phyloP scores from a whole-genome alignment of 495 filamentous ascomycete genomes.

The Acidiella bohemica region DNA sequence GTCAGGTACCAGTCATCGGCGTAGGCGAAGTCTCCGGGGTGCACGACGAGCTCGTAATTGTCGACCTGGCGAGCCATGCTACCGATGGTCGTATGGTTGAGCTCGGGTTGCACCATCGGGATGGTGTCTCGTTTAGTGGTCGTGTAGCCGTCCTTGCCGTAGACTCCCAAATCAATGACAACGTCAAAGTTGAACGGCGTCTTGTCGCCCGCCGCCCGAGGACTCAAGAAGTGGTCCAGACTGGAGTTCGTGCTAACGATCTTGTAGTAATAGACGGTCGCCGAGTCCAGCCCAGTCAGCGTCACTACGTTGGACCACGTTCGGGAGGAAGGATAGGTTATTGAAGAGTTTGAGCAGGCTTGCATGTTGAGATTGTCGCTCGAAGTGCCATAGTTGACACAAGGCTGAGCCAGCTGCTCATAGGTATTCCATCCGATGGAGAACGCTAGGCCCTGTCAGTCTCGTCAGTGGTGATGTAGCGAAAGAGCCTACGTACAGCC shows the following conservation, averaged over 20 bases:
- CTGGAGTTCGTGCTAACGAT: slow-evolving; percentile 44
- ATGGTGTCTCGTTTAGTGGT: slow-evolving; percentile 41
- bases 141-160: slow-evolving; percentile 45
- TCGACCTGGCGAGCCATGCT: slow-evolving; percentile 41
- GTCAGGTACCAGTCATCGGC: slow-evolving; percentile 37
- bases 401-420: slow-evolving; percentile 28
- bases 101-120: slow-evolving; percentile 38
- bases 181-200: slow-evolving; percentile 32
- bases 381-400: slow-evolving; percentile 35
- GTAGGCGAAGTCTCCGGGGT: slow-evolving; percentile 40
- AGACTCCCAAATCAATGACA: slow-evolving; percentile 38
- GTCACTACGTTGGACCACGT: slow-evolving; percentile 32
- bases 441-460: too few species aligned
- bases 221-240: slow-evolving; percentile 42
- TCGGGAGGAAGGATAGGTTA: slow-evolving; percentile 27
- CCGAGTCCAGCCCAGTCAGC: slow-evolving; percentile 25
- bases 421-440: slow-evolving; percentile 28
- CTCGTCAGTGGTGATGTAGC: too few species aligned
- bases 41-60: slow-evolving; percentile 46
- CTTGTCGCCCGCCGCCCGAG: slow-evolving; percentile 35
- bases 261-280: slow-evolving; percentile 38
- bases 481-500: slow-evolving; percentile 5
- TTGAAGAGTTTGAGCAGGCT: slow-evolving; percentile 28
- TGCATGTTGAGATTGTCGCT: slow-evolving; percentile 21
- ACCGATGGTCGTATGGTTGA: slow-evolving; percentile 49